Base-by-base conservation (phyloP, 805 yeast genomes). In the Saccharomycopsis microspora region DNA sequence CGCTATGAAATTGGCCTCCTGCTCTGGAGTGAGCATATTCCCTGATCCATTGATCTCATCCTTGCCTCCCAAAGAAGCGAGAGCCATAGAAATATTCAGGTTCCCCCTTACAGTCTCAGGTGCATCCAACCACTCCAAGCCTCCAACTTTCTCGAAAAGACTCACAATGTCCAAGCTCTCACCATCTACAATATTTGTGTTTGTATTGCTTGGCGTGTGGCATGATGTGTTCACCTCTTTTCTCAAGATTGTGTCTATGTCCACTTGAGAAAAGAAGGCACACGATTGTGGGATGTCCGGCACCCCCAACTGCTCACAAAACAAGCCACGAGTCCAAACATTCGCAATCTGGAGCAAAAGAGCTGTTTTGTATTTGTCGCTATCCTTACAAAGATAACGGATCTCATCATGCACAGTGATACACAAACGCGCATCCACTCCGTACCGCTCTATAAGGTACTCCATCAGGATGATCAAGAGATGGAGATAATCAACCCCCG, bases 401-500 rank as follows among this genome's bases (percentile, higher is more conserved):
- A 93, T 76, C 62, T 93, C 99, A 63, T 93, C 99, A 62, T 93
- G 99, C 28, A 93, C 96, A 0, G 97, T 87, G 7, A 93, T 70
- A 54, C 82, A 69, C 47, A 93, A 68, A 45, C 99, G 66, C 0
- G 95, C 95, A 35, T 82, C 74, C 7, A 94, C 67, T 3, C 67
- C 58, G 62, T 78, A 90, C 52, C 70, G 73, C 38, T 76, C 71
- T 39, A 76, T 69, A 56, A 93, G 68, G 57, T 88, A 86, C 49
- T 86, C 85, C 97, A 94, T 89, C 0, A 96, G 77, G 4, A 87
- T 76, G 43, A 90, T 72, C 51, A 93, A 62, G 39, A 93, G 61
- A 61, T 93, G 99, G 45, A 93, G 69, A 59, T 94, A 93, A 61
- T 93, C 98, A 19, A 94, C 99, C 36, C 98, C 99, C 1, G 96